Percentiles rank a stretch among this genome's conserved stretches.
Conservation (phyloP, 2,329 filamentous ascomycete genomes). For the Conoideocrella luteorostrata region DNA sequence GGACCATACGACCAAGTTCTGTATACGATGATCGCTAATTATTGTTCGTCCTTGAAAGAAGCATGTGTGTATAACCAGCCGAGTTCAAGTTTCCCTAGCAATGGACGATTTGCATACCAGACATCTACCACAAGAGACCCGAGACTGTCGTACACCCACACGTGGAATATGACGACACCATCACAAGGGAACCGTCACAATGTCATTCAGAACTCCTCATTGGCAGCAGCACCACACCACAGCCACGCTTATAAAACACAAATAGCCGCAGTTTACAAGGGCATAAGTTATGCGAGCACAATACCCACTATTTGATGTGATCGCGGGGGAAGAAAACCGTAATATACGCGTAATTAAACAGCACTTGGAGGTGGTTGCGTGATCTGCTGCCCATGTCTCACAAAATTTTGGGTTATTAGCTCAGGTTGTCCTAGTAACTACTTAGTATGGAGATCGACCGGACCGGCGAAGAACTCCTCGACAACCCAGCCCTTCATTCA, state of each 20-base stretch:
- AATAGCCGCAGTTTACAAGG: too few species aligned
- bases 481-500: not conserved
- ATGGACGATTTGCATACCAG: conserved; percentile 1
- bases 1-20: too few species aligned
- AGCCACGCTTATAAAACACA: too few species aligned
- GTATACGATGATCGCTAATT: too few species aligned
- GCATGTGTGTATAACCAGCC: conserved; percentile 1
- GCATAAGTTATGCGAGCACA: too few species aligned
- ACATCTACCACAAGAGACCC: not conserved
- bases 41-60: too few species aligned
- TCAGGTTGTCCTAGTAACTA: not conserved
- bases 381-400: not conserved
- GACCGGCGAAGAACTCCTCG: not conserved
- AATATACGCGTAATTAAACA: not conserved
- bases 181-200: not conserved
- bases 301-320: too few species aligned
- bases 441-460: not conserved
- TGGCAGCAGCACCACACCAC: too few species aligned
- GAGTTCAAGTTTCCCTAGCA: not conserved
- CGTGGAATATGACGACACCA: not conserved
- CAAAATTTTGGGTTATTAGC: not conserved
- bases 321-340: too few species aligned
- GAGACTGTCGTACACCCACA: not conserved
- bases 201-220: not conserved
- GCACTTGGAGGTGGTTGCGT: not conserved